Evolutionary conservation across 768 basidiomycete species (phyloP), one percentile per base, ranked within the genome.

Genomic region (Piloderma croceum): DNA sequence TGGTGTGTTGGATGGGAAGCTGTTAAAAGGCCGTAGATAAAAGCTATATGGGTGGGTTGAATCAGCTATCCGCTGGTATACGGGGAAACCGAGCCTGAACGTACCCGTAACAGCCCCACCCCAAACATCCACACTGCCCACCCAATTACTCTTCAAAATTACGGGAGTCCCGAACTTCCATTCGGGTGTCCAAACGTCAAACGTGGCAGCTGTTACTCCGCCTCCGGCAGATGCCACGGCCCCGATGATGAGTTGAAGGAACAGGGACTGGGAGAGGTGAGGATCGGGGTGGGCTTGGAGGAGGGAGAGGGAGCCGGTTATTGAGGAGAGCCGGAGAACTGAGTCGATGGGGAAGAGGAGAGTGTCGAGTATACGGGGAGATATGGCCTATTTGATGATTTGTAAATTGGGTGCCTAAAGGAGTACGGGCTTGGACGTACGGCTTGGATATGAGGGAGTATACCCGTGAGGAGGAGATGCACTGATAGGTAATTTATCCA

Each of bases 281-380:
- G 60, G 60, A 34, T 67, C 57, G 6, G 69, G 54, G 10, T 50
- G 54, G 19, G 44, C 31, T 6, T 40, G 15, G n/a, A 36, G 19
- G 10, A 49, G 32, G 2, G 48, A 33, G 6, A 64, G 52, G 19
- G 53, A 41, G 15, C 54, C 46, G 0, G 63, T 60, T 23, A 76
- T 59, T 1, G 72, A 60, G 38, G 58, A 66, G 9, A 65, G 63
- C 33, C 74, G 67, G 23, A 77, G 59, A 17, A 74, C 51, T 13
- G 69, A 72, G 45, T 77, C 76, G 22, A 76, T 44, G 2, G 73
- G 73, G 53, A 72, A 71, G n/a, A 76, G 53, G 12, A 64, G 24
- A 19, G 70, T 66, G 45, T 75, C 72, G 34, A 70, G 44, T 31
- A 65, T 29, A 3, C 57, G 57, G 10, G 62, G 52, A 29, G 62